phyloP scores from a whole-genome alignment of 306 rosid species.

The Abrus precatorius region DNA sequence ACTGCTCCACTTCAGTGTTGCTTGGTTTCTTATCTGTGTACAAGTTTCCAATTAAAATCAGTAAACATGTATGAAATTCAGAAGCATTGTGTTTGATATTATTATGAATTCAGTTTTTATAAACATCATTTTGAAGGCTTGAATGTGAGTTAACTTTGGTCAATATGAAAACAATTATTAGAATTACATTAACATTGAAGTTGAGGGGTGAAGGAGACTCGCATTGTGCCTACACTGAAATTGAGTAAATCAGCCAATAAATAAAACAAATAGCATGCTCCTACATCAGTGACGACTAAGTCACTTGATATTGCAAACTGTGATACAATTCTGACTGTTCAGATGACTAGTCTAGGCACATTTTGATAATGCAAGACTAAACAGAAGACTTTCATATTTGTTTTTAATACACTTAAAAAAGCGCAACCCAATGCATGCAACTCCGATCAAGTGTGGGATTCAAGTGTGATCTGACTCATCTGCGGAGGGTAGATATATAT shows the following conservation, averaged over 20 bases:
- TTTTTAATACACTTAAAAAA: background rate
- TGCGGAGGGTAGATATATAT: too few species aligned
- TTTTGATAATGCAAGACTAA: background rate
- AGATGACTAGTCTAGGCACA: background rate
- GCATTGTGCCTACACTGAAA: background rate
- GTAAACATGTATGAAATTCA: conserved; percentile 13
- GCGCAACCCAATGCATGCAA: too few species aligned
- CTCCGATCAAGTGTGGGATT: too few species aligned
- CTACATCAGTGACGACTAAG: conserved; percentile 18
- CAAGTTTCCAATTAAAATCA: background rate
- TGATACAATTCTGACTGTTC: background rate
- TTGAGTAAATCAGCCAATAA: conserved; percentile 12
- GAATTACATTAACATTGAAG: conserved; percentile 15
- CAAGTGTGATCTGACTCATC: too few species aligned
- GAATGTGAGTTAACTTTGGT: conserved; percentile 4
- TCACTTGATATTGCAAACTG: background rate
- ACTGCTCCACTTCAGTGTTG: conserved; percentile 63
- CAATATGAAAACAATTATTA: conserved; percentile 11
- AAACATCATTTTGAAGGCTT: conserved; percentile 16
- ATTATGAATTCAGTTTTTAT: conserved; percentile 9
- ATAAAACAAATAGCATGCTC: background rate
- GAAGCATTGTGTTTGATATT: background rate
- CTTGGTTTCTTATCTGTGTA: conserved; percentile 58
- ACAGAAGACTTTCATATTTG: background rate
- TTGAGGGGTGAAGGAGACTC: background rate